These are phyloP conservation scores for Fraxinus nigra DNA, from an alignment of 305 asterid species.

Conservation along the genomic window DNA sequence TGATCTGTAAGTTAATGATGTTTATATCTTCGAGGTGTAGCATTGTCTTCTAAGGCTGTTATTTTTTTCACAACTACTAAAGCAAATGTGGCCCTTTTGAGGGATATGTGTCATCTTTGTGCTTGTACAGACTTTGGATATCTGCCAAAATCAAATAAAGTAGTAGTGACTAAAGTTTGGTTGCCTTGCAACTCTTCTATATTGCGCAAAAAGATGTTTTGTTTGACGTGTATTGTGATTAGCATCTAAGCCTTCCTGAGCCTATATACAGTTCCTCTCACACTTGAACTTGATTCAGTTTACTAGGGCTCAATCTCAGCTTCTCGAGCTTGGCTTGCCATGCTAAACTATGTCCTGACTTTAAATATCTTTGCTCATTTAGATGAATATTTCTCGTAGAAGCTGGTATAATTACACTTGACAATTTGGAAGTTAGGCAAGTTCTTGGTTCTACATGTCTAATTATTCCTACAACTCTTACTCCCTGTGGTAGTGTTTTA, in stretches of 20 bases:
- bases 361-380: not conserved
- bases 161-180: not conserved
- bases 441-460: not conserved
- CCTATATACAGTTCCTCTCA: not conserved
- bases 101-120: not conserved
- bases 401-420: not conserved
- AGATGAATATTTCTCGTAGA: not conserved
- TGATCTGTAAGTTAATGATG: not conserved
- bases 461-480: not conserved
- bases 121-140: not conserved
- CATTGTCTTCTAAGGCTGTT: not conserved
- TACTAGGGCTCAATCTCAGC: not conserved
- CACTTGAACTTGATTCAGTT: not conserved
- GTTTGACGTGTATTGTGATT: not conserved
- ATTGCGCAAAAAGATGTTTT: not conserved
- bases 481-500: not conserved
- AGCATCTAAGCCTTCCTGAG: not conserved
- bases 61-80: not conserved
- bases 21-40: not conserved
- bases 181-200: not conserved
- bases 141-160: not conserved
- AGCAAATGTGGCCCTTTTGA: not conserved
- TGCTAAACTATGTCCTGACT: not conserved
- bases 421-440: not conserved
- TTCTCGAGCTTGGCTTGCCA: not conserved